A percentile compares a stretch with the other conserved stretches of the same genome.
phyloP scores from a whole-genome alignment of 257 asterid genomes.

The Echites panduratus region DNA sequence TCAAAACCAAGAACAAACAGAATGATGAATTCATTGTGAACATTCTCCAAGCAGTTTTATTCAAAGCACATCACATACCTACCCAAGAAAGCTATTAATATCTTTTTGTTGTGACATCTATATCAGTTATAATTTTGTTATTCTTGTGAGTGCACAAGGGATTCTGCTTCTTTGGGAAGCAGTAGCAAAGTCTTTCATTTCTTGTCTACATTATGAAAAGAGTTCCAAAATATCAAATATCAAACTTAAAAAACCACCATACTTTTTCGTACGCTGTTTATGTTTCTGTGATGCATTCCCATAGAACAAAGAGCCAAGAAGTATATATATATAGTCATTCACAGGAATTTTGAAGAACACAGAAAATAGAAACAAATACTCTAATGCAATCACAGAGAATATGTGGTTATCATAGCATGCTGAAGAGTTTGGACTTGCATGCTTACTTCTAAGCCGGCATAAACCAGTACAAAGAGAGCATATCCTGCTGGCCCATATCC shows the following conservation, averaged over 20 bases:
- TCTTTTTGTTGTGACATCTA: not conserved
- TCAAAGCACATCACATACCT: not conserved
- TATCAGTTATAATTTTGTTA: not conserved
- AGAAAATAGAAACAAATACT: not conserved
- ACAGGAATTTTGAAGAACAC: not conserved
- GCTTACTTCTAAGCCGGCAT: conserved; percentile 93
- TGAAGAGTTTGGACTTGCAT: conserved; percentile 11
- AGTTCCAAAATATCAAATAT: not conserved
- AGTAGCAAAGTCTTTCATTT: not conserved
- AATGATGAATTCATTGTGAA: not conserved
- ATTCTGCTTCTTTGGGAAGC: not conserved
- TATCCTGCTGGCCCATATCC: conserved; percentile 96
- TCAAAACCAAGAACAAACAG: not conserved
- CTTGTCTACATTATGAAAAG: not conserved
- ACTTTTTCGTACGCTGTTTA: not conserved
- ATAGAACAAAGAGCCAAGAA: not conserved
- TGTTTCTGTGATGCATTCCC: not conserved
- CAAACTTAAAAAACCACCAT: not conserved
- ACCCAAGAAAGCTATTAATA: not conserved
- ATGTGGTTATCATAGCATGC: conserved; percentile 1
- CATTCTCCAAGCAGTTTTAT: not conserved
- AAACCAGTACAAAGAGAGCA: conserved; percentile 83
- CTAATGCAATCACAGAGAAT: not conserved
- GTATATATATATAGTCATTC: not conserved
- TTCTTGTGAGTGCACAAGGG: not conserved